Evolutionary conservation across 805 yeast genomes (phyloP).

Genomic region (Lipomyces sp.): DNA sequence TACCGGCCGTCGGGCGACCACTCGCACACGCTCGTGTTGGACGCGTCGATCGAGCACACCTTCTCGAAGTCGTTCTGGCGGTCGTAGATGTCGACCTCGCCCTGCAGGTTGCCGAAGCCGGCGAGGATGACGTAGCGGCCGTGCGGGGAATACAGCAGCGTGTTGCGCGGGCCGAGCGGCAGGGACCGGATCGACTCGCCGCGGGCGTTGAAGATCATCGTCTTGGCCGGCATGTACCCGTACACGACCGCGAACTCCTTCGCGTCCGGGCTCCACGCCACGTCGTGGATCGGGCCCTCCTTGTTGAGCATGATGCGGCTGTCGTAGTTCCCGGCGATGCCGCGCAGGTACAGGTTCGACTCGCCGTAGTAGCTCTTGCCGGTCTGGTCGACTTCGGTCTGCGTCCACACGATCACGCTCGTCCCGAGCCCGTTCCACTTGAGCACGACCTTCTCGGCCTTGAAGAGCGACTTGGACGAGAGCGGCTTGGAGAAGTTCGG

Average conservation of each 20-base stretch:
- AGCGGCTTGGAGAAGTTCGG: constrained; percentile 75
- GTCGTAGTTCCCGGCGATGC: constrained; percentile 89
- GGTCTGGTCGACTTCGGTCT: constrained; percentile 91
- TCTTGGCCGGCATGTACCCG: constrained; percentile 96
- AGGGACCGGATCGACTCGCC: constrained; percentile 82
- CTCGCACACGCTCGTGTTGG: constrained; percentile 93
- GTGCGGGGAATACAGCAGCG: constrained; percentile 88
- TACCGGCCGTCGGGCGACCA: constrained; percentile 98
- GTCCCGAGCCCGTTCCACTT: constrained; percentile 95
- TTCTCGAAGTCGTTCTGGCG: constrained; percentile 80
- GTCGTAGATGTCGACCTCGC: constrained; percentile 91
- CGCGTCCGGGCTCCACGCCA: constrained; percentile 94
- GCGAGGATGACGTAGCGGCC: constrained; percentile 88
- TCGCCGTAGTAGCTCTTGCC: constrained; percentile 97
- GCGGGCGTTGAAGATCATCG: constrained; percentile 90
- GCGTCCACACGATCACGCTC: constrained; percentile 85
- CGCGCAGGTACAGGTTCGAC: constrained; percentile 83
- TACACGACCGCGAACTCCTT: constrained; percentile 96
- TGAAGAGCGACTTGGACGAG: constrained; percentile 84
- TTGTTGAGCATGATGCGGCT: constrained; percentile 81
- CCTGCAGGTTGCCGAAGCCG: constrained; percentile 97
- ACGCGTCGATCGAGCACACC: constrained; percentile 78
- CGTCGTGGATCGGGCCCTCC: constrained; percentile 97
- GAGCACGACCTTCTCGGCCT: constrained; percentile 89
- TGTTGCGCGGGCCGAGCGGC: constrained; percentile 85